Base-by-base conservation (phyloP, 176 grass and related monocot genomes). In the Ensete glaucum region DNA sequence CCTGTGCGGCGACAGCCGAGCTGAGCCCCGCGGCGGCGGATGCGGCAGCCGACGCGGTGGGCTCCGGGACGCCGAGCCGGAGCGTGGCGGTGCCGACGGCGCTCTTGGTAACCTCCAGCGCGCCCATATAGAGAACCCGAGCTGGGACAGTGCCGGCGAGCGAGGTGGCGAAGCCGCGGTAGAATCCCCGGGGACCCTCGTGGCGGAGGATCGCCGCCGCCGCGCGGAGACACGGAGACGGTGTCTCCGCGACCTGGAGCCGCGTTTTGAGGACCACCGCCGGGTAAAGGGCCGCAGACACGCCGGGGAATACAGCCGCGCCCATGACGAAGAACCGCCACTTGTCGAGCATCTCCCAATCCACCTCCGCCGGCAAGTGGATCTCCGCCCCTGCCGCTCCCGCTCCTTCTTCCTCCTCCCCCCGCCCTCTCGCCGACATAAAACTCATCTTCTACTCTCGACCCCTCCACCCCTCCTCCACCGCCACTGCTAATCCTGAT, bases 281-380 rank as follows among this genome's bases (percentile, higher is more conserved):
- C 7, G 92, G 92, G 80, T 96, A 96, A 52, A 96, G 85, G 68
- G 87, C 87, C 2, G 87, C 89, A 7, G 92, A 92, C 10, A 96
- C 92, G 12, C 89, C 92, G 21, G 92, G 90, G 85, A 96, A 96
- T n/a, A 96, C 83, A 14, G 78, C 89, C 1, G 92, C 89, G 26
- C 92, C 92, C 0, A 90, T 87, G 49, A 92, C 82, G 75, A 96
- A 96, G 85, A 96, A 96, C 12, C 92, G 83, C 15, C 89, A 96
- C 80, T 96, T 96, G 79, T 96, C 92, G 1, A 96, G 89, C 89
- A 92, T 96, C 92, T 96, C 92, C 92, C 92, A 96, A 87, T 87
- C 89, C 63, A 96, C 89, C 83, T 96, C 92, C 5, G 89, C 92
- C 2, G 92, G 92, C 0, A 96, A 54, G 23, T 63, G 74, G 56